Percentiles rank a stretch among this genome's conserved stretches.
These are phyloP conservation scores for Coemansia erecta DNA, from an alignment of 192 early-diverging fungal species.

Conservation along the genomic window DNA sequence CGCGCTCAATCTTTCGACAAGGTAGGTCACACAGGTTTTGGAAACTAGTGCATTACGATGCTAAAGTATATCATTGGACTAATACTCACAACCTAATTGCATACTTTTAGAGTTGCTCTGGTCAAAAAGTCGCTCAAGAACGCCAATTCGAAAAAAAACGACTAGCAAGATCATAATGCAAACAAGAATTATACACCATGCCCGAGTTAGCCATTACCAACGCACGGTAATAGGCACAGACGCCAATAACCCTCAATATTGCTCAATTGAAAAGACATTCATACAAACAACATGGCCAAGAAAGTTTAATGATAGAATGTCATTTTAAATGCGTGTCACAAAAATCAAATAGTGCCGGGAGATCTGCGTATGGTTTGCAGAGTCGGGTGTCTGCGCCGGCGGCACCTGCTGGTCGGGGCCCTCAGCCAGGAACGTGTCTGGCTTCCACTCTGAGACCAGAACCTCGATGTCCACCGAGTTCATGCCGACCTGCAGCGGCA, in stretches of 20 bases:
- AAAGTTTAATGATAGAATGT: not conserved
- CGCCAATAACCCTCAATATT: too few species aligned
- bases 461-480: constrained; percentile 39
- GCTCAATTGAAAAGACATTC: not conserved
- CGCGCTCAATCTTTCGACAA: constrained; percentile 22
- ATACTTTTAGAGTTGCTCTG: constrained; percentile 6
- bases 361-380: constrained; percentile 3
- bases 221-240: too few species aligned
- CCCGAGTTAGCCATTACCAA: not conserved
- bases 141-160: not conserved
- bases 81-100: not conserved
- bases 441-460: constrained; percentile 29
- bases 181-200: not conserved
- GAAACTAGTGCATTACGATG: too few species aligned
- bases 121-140: constrained; percentile 4
- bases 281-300: not conserved
- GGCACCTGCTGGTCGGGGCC: constrained; percentile 46
- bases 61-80: too few species aligned
- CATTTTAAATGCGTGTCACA: constrained; percentile 20
- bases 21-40: constrained; percentile 7
- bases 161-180: not conserved
- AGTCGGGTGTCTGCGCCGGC: constrained; percentile 11
- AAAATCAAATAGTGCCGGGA: constrained; percentile 29
- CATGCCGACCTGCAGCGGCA: constrained; percentile 33
- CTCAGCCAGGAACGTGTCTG: constrained; percentile 20